Evolutionary conservation across 352 stramenopile species (phyloP), one percentile per base, ranked within the genome.

Genomic region (Globisporangium acanthophoron): DNA sequence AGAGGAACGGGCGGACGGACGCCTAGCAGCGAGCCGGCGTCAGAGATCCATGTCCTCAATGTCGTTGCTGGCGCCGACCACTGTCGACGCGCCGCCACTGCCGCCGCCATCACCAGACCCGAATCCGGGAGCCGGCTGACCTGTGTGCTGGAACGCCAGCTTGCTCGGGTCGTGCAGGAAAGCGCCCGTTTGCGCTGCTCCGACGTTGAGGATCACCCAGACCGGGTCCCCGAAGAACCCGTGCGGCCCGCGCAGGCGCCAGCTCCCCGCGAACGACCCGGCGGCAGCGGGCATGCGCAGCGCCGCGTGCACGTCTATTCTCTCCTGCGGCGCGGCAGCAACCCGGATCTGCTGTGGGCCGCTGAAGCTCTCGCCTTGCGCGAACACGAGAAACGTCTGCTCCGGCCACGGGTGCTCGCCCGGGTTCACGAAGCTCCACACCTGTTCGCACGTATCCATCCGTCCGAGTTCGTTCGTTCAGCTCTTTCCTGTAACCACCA

Each of bases 381-480:
- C 66, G 59, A 92, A 91, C 50, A 89, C 63, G 16, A 94, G 61
- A 24, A 56, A 62, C 52, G 83, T 91, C 37, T 76, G 69, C 13
- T 58, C 58, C 3, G 82, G 85, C 85, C 85, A 94, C 39, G 76
- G 43, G 12, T 67, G 59, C 18, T 54, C 59, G 4, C 82, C 80
- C 24, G 67, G 71, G 57, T 94, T 94, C 9, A 88, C 72, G 77
- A 92, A 94, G 44, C 56, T 87, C 78, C 79, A 92, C 75, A 87
- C 71, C 78, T 89, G 54, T 15, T 7, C 8, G 24, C 21, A 37
- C 29, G 7, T 1, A 27, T 27, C 11, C 60, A 27, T 54, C 16
- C 18, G 45, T 29, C 24, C 24, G 24, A 27, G 24, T 27, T 27
- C 24, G 1, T 27, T 27, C 24, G 33, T 37, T 37, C 33, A 37